These are phyloP conservation scores for Candida freyschussii DNA, from an alignment of 1,139 yeast species.

Conservation along the genomic window DNA sequence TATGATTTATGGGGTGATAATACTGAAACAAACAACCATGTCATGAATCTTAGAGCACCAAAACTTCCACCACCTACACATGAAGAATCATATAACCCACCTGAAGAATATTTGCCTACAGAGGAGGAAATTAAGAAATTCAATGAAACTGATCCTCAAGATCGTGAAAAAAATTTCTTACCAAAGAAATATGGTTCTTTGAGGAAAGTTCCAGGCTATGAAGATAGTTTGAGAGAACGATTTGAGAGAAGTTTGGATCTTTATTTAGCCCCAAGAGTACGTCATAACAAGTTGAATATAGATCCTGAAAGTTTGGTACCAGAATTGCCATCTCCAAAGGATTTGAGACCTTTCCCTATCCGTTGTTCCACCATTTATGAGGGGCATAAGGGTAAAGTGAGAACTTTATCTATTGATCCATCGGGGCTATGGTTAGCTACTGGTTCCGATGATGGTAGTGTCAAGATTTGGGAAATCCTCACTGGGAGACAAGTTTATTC, in stretches of 20 bases:
- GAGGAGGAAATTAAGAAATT: slow-evolving; percentile 75
- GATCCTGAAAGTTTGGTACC: slow-evolving; percentile 97
- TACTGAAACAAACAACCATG: slow-evolving; percentile 61
- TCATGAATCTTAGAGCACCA: slow-evolving; percentile 93
- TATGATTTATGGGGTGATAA: slow-evolving; percentile 85
- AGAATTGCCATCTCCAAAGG: slow-evolving; percentile 94
- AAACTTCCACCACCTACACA: slow-evolving; percentile 93
- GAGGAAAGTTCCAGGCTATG: slow-evolving; percentile 92
- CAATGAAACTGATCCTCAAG: slow-evolving; percentile 69
- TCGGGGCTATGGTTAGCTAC: slow-evolving; percentile 94
- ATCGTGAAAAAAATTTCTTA: slow-evolving; percentile 71
- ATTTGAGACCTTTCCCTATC: slow-evolving; percentile 96
- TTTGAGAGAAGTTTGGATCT: slow-evolving; percentile 93
- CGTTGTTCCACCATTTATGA: slow-evolving; percentile 76
- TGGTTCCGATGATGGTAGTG: slow-evolving; percentile 95
- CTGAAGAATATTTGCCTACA: slow-evolving; percentile 82
- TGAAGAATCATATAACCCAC: slow-evolving; percentile 96
- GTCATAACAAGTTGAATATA: slow-evolving; percentile 84
- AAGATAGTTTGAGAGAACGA: slow-evolving; percentile 78
- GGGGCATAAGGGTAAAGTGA: slow-evolving; percentile 81
- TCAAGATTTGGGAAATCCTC: slow-evolving; percentile 92
- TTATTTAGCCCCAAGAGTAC: slow-evolving; percentile 93
- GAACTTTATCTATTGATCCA: slow-evolving; percentile 82
- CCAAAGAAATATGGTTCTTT: slow-evolving; percentile 81
- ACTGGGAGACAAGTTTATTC: slow-evolving; percentile 92